These are phyloP conservation scores for Gynostemma pentaphyllum DNA, from an alignment of 306 rosid species.

Conservation along the genomic window DNA sequence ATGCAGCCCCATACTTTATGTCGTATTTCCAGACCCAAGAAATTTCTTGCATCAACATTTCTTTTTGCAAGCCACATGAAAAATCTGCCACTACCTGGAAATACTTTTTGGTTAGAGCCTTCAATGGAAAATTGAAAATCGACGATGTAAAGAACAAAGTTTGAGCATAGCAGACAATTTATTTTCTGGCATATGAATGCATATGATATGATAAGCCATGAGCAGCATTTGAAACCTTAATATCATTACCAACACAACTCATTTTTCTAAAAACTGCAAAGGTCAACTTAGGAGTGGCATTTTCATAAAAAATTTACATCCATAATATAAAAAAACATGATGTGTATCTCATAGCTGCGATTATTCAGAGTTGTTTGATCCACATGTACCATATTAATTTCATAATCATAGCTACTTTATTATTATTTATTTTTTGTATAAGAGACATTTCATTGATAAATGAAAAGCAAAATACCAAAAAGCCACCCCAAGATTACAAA, in stretches of 20 bases:
- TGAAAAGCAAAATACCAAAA: too few relatives aligned
- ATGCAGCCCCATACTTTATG: slow-evolving; percentile 38
- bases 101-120: slow-evolving; percentile 1
- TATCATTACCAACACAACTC: not conserved
- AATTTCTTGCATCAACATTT: slow-evolving; percentile 44
- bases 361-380: not conserved
- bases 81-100: slow-evolving; percentile 82
- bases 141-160: not conserved
- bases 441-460: too few relatives aligned
- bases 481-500: too few relatives aligned
- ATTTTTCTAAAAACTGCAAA: not conserved
- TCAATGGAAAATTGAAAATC: not conserved
- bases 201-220: not conserved
- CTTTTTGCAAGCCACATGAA: slow-evolving; percentile 80
- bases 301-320: not conserved
- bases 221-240: not conserved
- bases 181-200: not conserved
- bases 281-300: not conserved
- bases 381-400: not conserved
- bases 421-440: too few relatives aligned
- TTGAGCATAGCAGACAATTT: not conserved
- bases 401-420: not conserved
- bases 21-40: slow-evolving; percentile 84
- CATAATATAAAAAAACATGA: not conserved
- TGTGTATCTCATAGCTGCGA: not conserved